phyloP scores from a whole-genome alignment of 129 eudicot species.

The Sambucus nigra region DNA sequence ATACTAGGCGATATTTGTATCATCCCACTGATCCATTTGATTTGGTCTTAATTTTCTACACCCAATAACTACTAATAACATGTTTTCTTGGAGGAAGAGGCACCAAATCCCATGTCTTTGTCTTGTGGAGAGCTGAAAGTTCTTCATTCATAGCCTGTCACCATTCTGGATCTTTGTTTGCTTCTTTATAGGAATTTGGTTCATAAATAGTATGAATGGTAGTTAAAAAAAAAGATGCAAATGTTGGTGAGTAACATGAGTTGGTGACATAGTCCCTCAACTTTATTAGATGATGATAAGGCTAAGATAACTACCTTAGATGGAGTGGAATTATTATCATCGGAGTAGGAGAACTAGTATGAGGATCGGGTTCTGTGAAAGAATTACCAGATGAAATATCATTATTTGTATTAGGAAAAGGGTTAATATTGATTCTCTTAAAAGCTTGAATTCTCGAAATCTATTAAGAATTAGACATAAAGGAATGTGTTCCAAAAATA shows the following conservation, averaged over 20 bases:
- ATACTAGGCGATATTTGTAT: not conserved
- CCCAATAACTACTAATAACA: not conserved
- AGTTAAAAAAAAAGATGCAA: not conserved
- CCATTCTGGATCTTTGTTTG: not conserved
- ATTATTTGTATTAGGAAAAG: not conserved
- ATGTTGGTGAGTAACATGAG: not conserved
- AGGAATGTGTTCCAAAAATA: not conserved
- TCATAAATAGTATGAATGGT: not conserved
- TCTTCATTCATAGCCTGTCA: slow-evolving; percentile 1
- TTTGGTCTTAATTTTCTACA: not conserved
- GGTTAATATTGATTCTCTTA: not conserved
- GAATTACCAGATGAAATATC: not conserved
- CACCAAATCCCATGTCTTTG: slow-evolving; percentile 3
- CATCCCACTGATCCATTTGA: not conserved
- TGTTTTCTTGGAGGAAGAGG: not conserved
- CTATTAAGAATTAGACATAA: not conserved
- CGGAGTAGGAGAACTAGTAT: not conserved
- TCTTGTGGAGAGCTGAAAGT: not conserved
- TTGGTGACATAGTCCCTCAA: not conserved
- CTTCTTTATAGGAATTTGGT: not conserved
- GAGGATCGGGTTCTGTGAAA: not conserved
- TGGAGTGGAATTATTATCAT: not conserved
- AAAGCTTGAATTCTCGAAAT: not conserved
- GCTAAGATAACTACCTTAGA: not conserved
- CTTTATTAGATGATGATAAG: not conserved